A percentile compares a stretch with the other conserved stretches of the same genome.
phyloP scores from a whole-genome alignment of 2,329 filamentous ascomycete species.

The Lojkania enalia region DNA sequence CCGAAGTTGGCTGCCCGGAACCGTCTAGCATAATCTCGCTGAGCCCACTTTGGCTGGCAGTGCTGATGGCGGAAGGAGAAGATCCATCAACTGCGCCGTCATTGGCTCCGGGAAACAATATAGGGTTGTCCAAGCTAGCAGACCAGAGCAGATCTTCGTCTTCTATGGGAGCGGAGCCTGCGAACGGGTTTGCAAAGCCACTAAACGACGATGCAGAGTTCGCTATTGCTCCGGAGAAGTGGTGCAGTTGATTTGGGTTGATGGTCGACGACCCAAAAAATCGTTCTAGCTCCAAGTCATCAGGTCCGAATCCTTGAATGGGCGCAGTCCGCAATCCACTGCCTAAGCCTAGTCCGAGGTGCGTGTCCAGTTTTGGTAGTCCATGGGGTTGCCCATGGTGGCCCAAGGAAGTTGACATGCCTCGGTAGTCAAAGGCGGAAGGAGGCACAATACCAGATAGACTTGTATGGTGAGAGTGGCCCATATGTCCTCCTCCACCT shows the following conservation, averaged over 20 bases:
- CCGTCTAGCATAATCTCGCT: conserved; percentile 92
- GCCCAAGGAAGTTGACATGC: conserved; percentile 70
- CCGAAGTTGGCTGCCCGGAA: conserved; percentile 45
- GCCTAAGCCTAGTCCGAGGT: conserved; percentile 68
- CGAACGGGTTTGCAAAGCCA: conserved; percentile 55
- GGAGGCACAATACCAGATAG: conserved; percentile 64
- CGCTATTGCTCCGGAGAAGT: conserved; percentile 78
- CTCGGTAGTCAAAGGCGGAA: conserved; percentile 66
- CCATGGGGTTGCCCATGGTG: conserved; percentile 69
- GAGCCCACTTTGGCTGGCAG: conserved; percentile 86
- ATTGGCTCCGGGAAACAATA: conserved; percentile 56
- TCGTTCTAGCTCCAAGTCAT: conserved; percentile 69
- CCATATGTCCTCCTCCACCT: conserved; percentile 54
- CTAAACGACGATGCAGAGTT: conserved; percentile 56
- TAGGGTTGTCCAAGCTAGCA: conserved; percentile 76
- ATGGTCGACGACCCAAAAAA: conserved; percentile 67
- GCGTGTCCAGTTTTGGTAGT: conserved; percentile 82
- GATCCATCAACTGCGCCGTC: conserved; percentile 89
- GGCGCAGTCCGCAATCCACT: conserved; percentile 77
- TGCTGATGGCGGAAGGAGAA: conserved; percentile 94
- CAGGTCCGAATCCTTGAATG: conserved; percentile 58
- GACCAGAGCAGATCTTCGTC: conserved; percentile 87
- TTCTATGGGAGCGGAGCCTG: conserved; percentile 62
- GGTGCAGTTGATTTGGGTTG: conserved; percentile 74
- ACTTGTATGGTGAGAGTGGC: conserved; percentile 73